Percentiles rank a stretch among this genome's conserved stretches.
Conservation (phyloP, 495 filamentous ascomycete species). For the Talaromyces wortmannii region DNA sequence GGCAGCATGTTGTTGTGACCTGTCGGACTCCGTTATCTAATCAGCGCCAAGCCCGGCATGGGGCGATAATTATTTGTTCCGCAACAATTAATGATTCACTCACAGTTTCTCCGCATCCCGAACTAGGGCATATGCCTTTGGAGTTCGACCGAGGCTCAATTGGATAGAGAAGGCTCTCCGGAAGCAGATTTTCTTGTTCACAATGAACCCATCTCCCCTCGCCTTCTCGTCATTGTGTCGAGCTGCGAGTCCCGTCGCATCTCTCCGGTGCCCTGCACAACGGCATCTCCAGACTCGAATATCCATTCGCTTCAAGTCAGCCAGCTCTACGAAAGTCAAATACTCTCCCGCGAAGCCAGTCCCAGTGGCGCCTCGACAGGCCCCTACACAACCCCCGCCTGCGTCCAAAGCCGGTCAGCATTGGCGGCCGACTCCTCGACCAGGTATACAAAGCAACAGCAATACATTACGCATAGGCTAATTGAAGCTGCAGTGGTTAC, state of each 20-base stretch:
- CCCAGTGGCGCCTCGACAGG: conserved; percentile 8
- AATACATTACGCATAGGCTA: conserved; percentile 5
- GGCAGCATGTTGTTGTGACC: background rate
- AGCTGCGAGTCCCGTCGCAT: background rate
- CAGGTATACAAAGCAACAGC: conserved; percentile 15
- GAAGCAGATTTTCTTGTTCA: background rate
- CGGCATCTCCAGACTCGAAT: conserved; percentile 19
- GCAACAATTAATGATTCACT: too few species aligned
- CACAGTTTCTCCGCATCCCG: too few species aligned
- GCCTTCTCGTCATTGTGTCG: background rate
- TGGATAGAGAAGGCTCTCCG: background rate
- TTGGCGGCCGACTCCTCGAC: conserved; percentile 17
- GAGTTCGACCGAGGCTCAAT: too few species aligned
- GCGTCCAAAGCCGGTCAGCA: conserved; percentile 9
- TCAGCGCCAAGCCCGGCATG: background rate
- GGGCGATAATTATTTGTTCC: background rate
- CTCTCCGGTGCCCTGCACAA: conserved; percentile 4
- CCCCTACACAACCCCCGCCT: background rate
- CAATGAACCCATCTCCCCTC: background rate
- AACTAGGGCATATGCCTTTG: too few species aligned
- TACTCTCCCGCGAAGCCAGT: conserved; percentile 7
- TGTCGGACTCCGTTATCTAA: background rate
- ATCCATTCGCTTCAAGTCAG: conserved; percentile 25
- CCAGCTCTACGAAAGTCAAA: conserved; percentile 20
- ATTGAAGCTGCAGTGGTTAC: conserved; percentile 18